Evolutionary conservation across 805 yeast species (phyloP).

Genomic region (Wickerhamomyces xylosicus): DNA sequence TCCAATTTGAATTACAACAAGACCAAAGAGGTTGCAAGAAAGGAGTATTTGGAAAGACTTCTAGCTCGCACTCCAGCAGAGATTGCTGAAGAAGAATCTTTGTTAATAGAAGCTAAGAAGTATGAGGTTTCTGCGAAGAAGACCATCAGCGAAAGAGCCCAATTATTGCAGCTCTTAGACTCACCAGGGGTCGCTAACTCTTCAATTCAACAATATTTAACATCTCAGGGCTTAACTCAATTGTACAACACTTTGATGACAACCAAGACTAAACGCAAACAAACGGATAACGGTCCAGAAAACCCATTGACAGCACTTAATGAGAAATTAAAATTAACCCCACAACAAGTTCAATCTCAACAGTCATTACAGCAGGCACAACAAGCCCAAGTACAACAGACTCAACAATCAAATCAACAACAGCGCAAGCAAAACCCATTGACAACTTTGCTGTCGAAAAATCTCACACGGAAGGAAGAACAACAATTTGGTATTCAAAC

Average conservation of each 20-base stretch:
- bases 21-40: slow-evolving; percentile 67
- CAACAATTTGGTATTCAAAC: slow-evolving; percentile 74
- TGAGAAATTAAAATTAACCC: slow-evolving; percentile 17
- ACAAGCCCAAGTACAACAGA: slow-evolving; percentile 18
- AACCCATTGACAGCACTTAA: slow-evolving; percentile 34
- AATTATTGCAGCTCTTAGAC: slow-evolving; percentile 68
- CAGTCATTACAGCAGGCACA: background rate
- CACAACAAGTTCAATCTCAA: too few species aligned
- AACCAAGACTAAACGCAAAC: slow-evolving; percentile 47
- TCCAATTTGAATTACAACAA: slow-evolving; percentile 62
- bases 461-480: slow-evolving; percentile 68
- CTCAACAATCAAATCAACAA: slow-evolving; percentile 15
- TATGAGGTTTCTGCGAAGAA: slow-evolving; percentile 89
- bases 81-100: slow-evolving; percentile 93
- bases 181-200: slow-evolving; percentile 69
- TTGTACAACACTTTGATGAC: slow-evolving; percentile 71
- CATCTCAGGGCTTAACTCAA: slow-evolving; percentile 85
- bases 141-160: slow-evolving; percentile 74
- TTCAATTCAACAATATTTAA: slow-evolving; percentile 62
- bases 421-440: slow-evolving; percentile 22
- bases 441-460: slow-evolving; percentile 22
- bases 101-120: slow-evolving; percentile 85
- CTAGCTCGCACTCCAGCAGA: slow-evolving; percentile 88
- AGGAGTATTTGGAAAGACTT: slow-evolving; percentile 66
- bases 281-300: slow-evolving; percentile 28